Percentiles rank a stretch among this genome's conserved stretches.
phyloP scores from a whole-genome alignment of 2,329 filamentous ascomycete genomes.

The Emergomyces pasteurianus region DNA sequence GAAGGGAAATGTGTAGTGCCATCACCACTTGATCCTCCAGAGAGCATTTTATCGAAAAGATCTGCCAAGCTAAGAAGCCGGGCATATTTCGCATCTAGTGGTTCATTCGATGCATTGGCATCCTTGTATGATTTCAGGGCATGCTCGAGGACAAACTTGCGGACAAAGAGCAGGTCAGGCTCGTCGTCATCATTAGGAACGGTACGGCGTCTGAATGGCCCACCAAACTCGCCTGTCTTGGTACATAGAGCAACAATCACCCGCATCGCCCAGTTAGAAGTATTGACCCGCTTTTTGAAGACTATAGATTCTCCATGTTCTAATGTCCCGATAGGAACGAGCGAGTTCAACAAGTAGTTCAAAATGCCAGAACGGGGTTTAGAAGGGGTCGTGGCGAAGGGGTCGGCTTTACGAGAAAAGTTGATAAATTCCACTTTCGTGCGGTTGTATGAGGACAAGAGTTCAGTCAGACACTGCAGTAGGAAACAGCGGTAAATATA shows the following conservation, averaged over 20 bases:
- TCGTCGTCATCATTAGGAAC: constrained; percentile 30
- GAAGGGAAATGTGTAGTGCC: constrained; percentile 34
- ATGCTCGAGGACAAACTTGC: constrained; percentile 89
- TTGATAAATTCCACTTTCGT: constrained; percentile 99
- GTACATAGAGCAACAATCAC: constrained; percentile 77
- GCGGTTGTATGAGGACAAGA: constrained; percentile 82
- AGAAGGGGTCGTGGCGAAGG: constrained; percentile 74
- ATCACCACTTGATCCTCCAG: constrained; percentile 58
- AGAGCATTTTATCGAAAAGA: constrained; percentile 85
- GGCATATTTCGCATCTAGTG: constrained; percentile 74
- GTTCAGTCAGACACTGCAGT: constrained; percentile 78
- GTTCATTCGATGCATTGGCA: constrained; percentile 64
- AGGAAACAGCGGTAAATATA: constrained; percentile 96
- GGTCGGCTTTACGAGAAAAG: constrained; percentile 83
- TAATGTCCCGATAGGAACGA: constrained; percentile 55
- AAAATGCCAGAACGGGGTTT: constrained; percentile 87
- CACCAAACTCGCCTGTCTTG: constrained; percentile 68
- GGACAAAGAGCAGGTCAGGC: constrained; percentile 64
- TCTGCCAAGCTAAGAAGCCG: constrained; percentile 79
- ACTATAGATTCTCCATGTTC: constrained; percentile 61
- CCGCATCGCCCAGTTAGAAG: constrained; percentile 73
- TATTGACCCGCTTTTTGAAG: constrained; percentile 75
- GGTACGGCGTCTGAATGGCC: constrained; percentile 41
- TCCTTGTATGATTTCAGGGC: constrained; percentile 86
- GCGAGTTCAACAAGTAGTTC: constrained; percentile 80